Evolutionary conservation across 345 rosid species (phyloP).

Genomic region (Turnera subulata): DNA sequence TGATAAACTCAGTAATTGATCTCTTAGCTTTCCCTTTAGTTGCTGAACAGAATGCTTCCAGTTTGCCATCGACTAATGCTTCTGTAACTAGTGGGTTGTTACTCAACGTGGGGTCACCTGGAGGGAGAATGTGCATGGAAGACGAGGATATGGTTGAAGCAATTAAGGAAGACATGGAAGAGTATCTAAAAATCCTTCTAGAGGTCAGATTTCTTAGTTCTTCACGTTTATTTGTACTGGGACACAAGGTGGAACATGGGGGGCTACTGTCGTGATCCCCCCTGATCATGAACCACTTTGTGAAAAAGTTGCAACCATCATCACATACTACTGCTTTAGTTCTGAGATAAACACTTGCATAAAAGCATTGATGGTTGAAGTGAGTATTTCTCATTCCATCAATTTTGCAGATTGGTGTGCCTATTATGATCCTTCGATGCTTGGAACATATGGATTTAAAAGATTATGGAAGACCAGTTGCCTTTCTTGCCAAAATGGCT

Average conservation of each 20-base stretch:
- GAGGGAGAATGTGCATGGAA: constrained; percentile 69
- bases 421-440: constrained; percentile 59
- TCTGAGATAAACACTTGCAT: too few species aligned
- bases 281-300: too few species aligned
- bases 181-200: constrained; percentile 68
- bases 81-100: constrained; percentile 91
- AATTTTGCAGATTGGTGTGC: constrained; percentile 63
- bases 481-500: constrained; percentile 89
- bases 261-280: too few species aligned
- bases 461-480: constrained; percentile 81
- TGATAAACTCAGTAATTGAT: constrained; percentile 67
- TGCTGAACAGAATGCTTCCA: constrained; percentile 75
- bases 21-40: constrained; percentile 92
- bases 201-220: constrained; percentile 54
- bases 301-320: too few species aligned
- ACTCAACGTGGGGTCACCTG: constrained; percentile 83
- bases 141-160: constrained; percentile 72
- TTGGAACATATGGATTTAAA: constrained; percentile 76
- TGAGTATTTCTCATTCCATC: too few species aligned
- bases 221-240: not conserved
- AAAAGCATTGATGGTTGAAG: too few species aligned
- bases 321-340: too few species aligned
- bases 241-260: not conserved
- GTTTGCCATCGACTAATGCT: constrained; percentile 72
- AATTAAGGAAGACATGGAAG: constrained; percentile 86